These are phyloP conservation scores for Xylariomycetidae sp. DNA, from an alignment of 2,329 filamentous ascomycete species.

Conservation along the genomic window DNA sequence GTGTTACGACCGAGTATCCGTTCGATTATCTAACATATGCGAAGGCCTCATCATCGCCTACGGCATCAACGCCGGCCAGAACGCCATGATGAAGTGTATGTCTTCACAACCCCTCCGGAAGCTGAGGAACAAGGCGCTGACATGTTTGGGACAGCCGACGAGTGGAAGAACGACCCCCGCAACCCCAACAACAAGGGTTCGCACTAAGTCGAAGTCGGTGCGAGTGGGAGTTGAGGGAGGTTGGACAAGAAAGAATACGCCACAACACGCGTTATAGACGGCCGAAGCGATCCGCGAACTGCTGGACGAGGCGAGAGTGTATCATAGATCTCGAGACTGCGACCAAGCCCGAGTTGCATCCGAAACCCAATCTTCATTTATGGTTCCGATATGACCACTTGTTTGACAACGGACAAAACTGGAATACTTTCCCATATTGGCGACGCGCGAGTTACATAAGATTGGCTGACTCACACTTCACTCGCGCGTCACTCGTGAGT, in stretches of 20 bases:
- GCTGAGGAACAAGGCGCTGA: conserved; percentile 5
- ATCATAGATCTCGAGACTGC: conserved; percentile 25
- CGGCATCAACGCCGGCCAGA: conserved; percentile 81
- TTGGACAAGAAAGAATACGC: conserved; percentile 7
- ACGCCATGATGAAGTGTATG: conserved; percentile 70
- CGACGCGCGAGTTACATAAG: too few species aligned
- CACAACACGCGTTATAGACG: conserved; percentile 20
- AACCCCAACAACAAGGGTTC: conserved; percentile 59
- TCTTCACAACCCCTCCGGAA: conserved; percentile 5
- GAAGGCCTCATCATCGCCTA: conserved; percentile 86
- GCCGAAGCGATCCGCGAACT: conserved; percentile 17
- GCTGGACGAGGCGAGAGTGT: conserved; percentile 20
- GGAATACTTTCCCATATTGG: too few species aligned
- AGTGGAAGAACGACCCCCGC: conserved; percentile 96
- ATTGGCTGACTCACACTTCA: too few species aligned
- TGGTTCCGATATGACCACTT: too few species aligned
- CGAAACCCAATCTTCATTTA: conserved; percentile 12
- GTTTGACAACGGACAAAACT: too few species aligned
- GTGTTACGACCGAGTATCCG: too few species aligned
- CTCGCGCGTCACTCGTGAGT: too few species aligned
- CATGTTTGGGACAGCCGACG: conserved; percentile 58
- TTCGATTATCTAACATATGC: too few species aligned
- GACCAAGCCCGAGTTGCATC: conserved; percentile 15
- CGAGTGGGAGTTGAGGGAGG: neutral
- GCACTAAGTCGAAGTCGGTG: conserved; percentile 36